Evolutionary conservation across 2,329 filamentous ascomycete genomes (phyloP).

Genomic region (Paecilomyces sp.): DNA sequence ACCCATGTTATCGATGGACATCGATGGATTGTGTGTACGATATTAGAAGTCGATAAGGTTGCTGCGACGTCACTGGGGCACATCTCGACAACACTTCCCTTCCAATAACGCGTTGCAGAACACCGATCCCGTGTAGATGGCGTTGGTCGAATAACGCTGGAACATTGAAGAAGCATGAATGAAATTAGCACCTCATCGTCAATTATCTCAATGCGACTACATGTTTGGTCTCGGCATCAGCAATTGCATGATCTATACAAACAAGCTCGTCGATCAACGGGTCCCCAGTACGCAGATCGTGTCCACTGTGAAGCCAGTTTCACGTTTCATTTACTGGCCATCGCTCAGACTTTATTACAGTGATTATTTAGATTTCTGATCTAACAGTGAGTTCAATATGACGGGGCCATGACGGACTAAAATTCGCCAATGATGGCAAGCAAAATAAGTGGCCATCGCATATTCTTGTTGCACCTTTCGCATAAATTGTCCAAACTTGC

Average conservation of each 20-base stretch:
- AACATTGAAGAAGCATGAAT: background rate
- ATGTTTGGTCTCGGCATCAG: background rate
- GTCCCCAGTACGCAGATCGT: background rate
- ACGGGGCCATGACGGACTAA: constrained; percentile 3
- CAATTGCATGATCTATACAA: background rate
- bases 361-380: background rate
- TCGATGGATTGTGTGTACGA: background rate
- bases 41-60: background rate
- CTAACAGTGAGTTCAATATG: background rate
- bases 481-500: background rate
- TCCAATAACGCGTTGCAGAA: background rate
- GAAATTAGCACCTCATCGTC: background rate
- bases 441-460: background rate
- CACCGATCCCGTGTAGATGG: background rate
- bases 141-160: background rate
- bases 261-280: background rate
- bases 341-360: background rate
- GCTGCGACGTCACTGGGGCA: background rate
- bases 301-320: background rate
- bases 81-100: background rate
- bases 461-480: background rate
- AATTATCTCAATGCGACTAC: background rate
- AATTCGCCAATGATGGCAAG: background rate
- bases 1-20: background rate
- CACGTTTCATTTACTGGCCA: background rate